Base-by-base conservation (phyloP, 2,329 filamentous ascomycete genomes). In the Rhynchosporium secalis region DNA sequence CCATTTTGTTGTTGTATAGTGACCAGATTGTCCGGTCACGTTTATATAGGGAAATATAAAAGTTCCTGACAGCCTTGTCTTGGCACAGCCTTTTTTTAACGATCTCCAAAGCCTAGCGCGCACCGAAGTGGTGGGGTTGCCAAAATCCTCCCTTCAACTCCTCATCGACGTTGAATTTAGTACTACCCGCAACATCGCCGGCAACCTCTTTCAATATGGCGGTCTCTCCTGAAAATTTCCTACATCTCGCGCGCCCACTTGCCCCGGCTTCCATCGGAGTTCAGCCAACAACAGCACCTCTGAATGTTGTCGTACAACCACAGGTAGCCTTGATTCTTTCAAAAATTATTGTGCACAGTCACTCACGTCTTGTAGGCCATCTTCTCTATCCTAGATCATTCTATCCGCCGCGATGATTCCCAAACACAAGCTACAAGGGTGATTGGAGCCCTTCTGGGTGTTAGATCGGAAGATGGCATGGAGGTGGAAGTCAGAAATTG, bases 401-500 rank as follows among this genome's bases (percentile, higher is more conserved):
- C 94, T 70, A 86, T 94, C 70, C 91, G 95, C 78, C 89, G 94
- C 74, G 72, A 74, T 65, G 72, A 72, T 62, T 69, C 69, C 71
- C 82, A 86, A 70, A 88, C 89, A 69, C 92, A 96, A 78, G 92
- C 95, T 75, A 92, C 95, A 73, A 91, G 95, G 75, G 95, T 99
- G 68, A 99, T 99, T 75, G 95, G 95, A 73, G 96, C 95, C 64
- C 86, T 99, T 61, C 87, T 99, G 62, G 95, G 95, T 75, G 89
- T 89, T 70, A 90, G 95, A 70, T 95, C 90, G 76, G 95, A 99
- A 81, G 95, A 99, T 83, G 95, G 94, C 77, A 92, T 90, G 75
- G 94, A 98, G 78, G 91, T 96, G 74, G 92, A 96, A 79, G 95
- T 99, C 74, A 88, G 92, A 75, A 96, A 92, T 75, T 94, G 92